phyloP scores from a whole-genome alignment of 179 eudicot species.

The Monotropa hypopitys region DNA sequence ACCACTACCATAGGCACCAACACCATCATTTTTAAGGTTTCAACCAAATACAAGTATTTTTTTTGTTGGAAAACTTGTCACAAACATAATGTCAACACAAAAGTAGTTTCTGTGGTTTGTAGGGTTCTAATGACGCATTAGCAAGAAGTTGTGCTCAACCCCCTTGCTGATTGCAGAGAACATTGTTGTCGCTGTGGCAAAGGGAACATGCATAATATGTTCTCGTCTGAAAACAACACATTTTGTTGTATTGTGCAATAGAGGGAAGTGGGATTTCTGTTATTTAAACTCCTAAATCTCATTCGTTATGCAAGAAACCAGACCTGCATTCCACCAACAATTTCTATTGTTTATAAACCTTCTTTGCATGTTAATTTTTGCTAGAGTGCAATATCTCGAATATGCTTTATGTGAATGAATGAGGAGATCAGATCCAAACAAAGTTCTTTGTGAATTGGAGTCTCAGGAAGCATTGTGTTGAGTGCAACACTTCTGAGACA shows the following conservation, averaged over 20 bases:
- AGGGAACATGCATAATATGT: neutral
- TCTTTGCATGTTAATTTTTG: neutral
- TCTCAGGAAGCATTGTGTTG: neutral
- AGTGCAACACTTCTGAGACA: neutral
- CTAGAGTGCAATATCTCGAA: neutral
- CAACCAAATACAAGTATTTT: neutral
- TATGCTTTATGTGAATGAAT: neutral
- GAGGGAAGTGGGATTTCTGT: neutral
- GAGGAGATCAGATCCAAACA: neutral
- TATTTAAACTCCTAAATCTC: neutral
- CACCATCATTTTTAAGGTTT: neutral
- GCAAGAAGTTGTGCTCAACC: neutral
- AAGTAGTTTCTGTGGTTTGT: neutral
- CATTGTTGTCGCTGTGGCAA: neutral
- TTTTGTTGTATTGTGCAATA: neutral
- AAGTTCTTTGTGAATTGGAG: neutral
- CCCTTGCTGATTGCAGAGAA: neutral
- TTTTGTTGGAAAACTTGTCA: neutral
- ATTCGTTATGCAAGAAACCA: neutral
- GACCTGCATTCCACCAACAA: neutral
- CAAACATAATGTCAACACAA: neutral
- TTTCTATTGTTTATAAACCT: neutral
- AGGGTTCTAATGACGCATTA: neutral
- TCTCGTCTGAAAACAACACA: neutral
- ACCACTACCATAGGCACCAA: neutral